Percentiles rank a stretch among this genome's conserved stretches.
These are phyloP conservation scores for Trapa bicornis DNA, from an alignment of 345 rosid genomes.

Conservation along the genomic window DNA sequence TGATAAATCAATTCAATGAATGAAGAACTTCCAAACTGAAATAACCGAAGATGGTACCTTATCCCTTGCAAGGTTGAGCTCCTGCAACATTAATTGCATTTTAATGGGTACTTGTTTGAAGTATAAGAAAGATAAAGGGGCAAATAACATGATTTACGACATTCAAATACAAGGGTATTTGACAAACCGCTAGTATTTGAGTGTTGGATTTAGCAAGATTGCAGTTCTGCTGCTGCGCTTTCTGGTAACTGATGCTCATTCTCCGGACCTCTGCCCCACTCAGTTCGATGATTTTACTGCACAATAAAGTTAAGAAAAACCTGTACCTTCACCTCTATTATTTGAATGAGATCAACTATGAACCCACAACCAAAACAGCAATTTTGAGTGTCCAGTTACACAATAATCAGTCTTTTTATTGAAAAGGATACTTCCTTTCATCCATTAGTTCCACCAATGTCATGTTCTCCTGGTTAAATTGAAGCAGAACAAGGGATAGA, in stretches of 20 bases:
- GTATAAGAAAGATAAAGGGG: not conserved
- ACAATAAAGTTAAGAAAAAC: conserved; percentile 17
- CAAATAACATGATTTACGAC: not conserved
- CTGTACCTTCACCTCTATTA: not conserved
- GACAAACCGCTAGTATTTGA: conserved; percentile 45
- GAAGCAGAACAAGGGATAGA: not conserved
- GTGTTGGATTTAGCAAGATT: conserved; percentile 53
- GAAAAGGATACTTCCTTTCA: conserved; percentile 63
- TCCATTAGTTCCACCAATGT: conserved; percentile 47
- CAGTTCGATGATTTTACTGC: conserved; percentile 43
- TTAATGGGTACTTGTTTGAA: not conserved
- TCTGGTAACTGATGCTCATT: conserved; percentile 31
- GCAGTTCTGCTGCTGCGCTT: conserved; percentile 43
- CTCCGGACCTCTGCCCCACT: conserved; percentile 36
- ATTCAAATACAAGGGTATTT: not conserved
- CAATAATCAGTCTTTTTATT: not conserved
- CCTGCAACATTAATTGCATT: too few species aligned
- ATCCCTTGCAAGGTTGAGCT: conserved; percentile 30
- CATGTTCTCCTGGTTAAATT: conserved; percentile 44
- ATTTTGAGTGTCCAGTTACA: too few species aligned
- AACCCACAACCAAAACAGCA: conserved; percentile 1
- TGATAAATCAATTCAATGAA: too few species aligned
- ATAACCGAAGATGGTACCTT: conserved; percentile 15
- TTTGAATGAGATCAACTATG: not conserved
- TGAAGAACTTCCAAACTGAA: not conserved